Base-by-base conservation (phyloP, 2,329 filamentous ascomycete species). In the Neonectria coccinea region DNA sequence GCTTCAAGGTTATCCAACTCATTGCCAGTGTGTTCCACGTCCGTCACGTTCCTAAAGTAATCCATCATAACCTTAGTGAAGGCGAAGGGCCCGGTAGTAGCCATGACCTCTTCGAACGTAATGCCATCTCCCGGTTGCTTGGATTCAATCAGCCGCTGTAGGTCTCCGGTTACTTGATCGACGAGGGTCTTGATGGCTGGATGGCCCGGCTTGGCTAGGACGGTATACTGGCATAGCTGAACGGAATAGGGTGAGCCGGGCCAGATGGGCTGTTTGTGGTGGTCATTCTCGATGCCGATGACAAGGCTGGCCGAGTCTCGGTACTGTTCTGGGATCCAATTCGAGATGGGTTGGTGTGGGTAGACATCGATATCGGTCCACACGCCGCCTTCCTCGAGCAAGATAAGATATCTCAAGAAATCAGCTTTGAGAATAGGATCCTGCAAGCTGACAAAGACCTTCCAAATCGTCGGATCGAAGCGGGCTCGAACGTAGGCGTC, bases 181-280 rank as follows among this genome's bases (percentile, higher is more conserved):
- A 92, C 89, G 54, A 92, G 83, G 51, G 89, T 88, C 56, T 87
- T 82, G 11, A 92, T 82, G 18, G 91, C 84, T 1, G 90, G 90
- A 70, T 92, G 90, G 2, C 89, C 89, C 0, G 90, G 89, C 74
- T 92, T 92, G n/a, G 88, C 80, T 70, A 92, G 88, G 48, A 92
- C 90, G 1, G 89, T 91, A 87, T 91, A 92, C 72, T 92, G 91
- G 72, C 90, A 92, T 74, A 92, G 90, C 73, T 92, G 90, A 56
- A 92, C 88, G 12, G 90, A 91, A 76, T 92, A 92, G 5, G 82
- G 81, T 18, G 89, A 85, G 70, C 90, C 88, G 0, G 89, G 87
- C 75, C 74, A 76, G 42, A 76, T 76, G 59, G 71, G 74, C n/a
- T 57, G 42, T 25, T 75, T 74, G 56, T 76, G 70, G 29, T 76